Conservation (phyloP, 345 rosid genomes). For the Fremontodendron californicum region DNA sequence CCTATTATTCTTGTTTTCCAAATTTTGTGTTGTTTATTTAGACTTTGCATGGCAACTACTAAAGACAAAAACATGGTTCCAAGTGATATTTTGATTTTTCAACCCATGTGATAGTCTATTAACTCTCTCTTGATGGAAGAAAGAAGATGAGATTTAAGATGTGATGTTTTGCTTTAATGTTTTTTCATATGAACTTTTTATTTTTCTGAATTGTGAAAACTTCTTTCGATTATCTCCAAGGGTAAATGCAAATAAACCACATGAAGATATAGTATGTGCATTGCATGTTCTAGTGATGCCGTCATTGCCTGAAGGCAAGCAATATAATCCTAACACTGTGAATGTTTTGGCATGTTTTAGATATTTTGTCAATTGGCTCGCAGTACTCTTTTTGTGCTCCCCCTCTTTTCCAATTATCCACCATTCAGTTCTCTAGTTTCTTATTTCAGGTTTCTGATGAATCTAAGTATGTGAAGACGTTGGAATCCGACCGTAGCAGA, state of each 20-base stretch:
- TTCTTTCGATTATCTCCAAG: neutral
- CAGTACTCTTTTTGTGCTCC: neutral
- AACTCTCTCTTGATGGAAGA: neutral
- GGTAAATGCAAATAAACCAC: neutral
- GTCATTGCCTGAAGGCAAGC: neutral
- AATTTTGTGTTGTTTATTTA: neutral
- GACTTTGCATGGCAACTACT: neutral
- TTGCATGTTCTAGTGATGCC: neutral
- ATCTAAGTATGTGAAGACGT: constrained; percentile 59
- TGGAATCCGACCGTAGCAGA: constrained; percentile 60
- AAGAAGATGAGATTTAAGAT: neutral
- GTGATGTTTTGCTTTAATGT: neutral
- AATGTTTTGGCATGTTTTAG: neutral
- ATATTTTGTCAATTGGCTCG: neutral
- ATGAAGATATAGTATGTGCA: neutral
- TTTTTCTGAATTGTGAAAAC: neutral
- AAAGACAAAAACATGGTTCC: neutral
- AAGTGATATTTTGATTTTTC: neutral
- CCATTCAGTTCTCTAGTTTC: constrained; percentile 12
- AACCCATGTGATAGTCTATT: neutral
- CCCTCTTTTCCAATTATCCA: neutral
- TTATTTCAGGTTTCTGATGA: constrained; percentile 66
- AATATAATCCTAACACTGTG: neutral
- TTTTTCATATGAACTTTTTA: neutral
- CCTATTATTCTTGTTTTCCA: neutral